Evolutionary conservation across 257 asterid species (phyloP).

Genomic region (Rehmannia glutinosa): DNA sequence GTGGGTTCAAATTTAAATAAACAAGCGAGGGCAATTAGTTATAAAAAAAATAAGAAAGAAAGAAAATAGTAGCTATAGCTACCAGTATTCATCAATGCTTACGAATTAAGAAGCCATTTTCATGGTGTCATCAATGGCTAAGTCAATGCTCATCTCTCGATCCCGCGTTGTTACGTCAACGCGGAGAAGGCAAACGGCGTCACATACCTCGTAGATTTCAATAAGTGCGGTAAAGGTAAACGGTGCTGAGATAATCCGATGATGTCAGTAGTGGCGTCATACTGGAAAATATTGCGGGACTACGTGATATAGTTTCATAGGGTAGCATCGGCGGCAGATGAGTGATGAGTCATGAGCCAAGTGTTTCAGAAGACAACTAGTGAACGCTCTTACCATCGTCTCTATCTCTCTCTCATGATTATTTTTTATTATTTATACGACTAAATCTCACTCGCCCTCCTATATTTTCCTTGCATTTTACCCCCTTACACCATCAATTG

Average conservation of each 20-base stretch:
- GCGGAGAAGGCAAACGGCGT: slow-evolving; percentile 4
- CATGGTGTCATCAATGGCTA: not conserved
- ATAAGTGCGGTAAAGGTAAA: not conserved
- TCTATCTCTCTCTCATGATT: too few species aligned
- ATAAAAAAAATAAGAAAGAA: not conserved
- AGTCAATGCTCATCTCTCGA: not conserved
- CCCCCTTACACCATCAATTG: too few species aligned
- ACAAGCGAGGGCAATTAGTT: not conserved
- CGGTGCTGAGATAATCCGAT: not conserved
- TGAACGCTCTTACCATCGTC: too few species aligned
- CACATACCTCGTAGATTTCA: not conserved
- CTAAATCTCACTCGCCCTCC: too few species aligned
- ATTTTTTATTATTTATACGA: too few species aligned
- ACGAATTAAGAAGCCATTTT: not conserved
- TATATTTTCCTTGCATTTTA: too few species aligned
- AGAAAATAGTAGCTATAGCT: not conserved
- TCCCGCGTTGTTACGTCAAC: slow-evolving; percentile 24
- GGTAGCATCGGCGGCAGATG: not conserved
- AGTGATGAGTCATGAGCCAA: too few species aligned
- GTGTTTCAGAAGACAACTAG: too few species aligned
- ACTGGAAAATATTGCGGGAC: too few species aligned
- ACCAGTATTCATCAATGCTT: too few species aligned
- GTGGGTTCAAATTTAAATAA: slow-evolving; percentile 1
- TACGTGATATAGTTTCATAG: too few species aligned
- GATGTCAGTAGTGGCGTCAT: slow-evolving; percentile 8